Conservation (phyloP, 768 basidiomycete genomes). For the Jaapia argillacea region DNA sequence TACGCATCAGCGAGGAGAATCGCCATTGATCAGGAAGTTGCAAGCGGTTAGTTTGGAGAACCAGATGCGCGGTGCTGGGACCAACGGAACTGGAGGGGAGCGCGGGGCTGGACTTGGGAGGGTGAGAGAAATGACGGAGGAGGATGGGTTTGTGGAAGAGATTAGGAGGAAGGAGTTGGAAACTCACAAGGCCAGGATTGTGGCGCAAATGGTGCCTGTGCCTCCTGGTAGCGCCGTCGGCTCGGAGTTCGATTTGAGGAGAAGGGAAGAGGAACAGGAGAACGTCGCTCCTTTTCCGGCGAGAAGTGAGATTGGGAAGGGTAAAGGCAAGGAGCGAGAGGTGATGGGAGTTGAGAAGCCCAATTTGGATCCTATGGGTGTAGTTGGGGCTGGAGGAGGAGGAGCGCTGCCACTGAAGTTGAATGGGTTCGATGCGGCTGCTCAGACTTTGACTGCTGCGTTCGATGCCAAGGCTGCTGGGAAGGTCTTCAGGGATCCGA, state of each 20-base stretch:
- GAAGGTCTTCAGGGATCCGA: constrained; percentile 57
- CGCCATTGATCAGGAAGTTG: constrained; percentile 40
- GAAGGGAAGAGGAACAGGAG: constrained; percentile 23
- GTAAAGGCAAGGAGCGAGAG: constrained; percentile 8
- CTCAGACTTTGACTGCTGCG: constrained; percentile 39
- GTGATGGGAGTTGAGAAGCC: constrained; percentile 1
- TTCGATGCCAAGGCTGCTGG: constrained; percentile 61
- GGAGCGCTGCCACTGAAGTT: constrained; percentile 18
- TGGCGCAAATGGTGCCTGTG: constrained; percentile 87
- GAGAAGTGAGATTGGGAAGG: constrained; percentile 3
- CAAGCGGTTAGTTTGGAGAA: constrained; percentile 40
- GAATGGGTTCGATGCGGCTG: constrained; percentile 61
- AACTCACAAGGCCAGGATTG: constrained; percentile 86
- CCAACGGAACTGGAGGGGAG: constrained; percentile 36
- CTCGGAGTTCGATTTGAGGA: constrained; percentile 12
- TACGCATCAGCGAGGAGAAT: constrained; percentile 26
- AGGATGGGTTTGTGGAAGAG: constrained; percentile 30
- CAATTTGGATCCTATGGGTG: background rate
- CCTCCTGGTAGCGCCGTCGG: constrained; percentile 33
- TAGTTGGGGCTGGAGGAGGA: too few species aligned
- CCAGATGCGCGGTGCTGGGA: constrained; percentile 25
- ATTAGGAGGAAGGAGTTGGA: constrained; percentile 67
- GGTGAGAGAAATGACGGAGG: constrained; percentile 28
- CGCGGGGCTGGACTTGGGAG: constrained; percentile 30
- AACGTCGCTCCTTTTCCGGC: constrained; percentile 20